Evolutionary conservation across 2,329 filamentous ascomycete genomes (phyloP), one percentile per base, ranked within the genome.

Genomic region (Myotisia sp.): DNA sequence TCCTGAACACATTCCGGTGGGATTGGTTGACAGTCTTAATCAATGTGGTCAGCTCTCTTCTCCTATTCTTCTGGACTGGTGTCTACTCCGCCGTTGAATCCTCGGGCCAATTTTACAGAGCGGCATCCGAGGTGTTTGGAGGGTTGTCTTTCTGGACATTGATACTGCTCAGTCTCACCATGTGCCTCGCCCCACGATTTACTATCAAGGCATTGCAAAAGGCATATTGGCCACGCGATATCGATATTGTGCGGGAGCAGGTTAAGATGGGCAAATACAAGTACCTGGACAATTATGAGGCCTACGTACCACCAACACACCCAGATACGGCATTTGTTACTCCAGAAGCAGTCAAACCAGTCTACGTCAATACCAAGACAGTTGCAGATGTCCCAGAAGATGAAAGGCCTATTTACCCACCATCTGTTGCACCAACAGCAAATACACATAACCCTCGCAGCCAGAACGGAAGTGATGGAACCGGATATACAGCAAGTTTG

Each of bases 1-100:
- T 98, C 44, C 76, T 95, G 63, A 98, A 98, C 60, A 92, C 82
- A 1, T 95, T 93, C 58, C 75, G 87, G 40, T 98, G 90, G 90
- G 90, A 98, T 56, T 98, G 87, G 87, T 67, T 98, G 49, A 92
- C 92, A 60, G 59, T 86, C 14, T 64, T 93, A 39, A 78, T 94
- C 42, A 79, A 92, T 33, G 60, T 61, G 16, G 70, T 95, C 55
- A 93, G 85, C 59, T 79, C 80, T 42, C 55, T 95, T 19, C 72
- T 94, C 48, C 74, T 95, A 51, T 98, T 85, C 67, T 79, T 92
- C 63, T 95, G 90, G 85, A 94, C 90, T 4, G 90, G 85, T 19
- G 70, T 92, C 23, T 98, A 92, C 60, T 76, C 76, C 0, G 67
- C 70, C 2, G 72, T 73, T 48, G 62, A 62, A 14, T 56, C 57